These are phyloP conservation scores for Pseudotulostoma volvatum DNA, from an alignment of 495 filamentous ascomycete species.

Conservation along the genomic window DNA sequence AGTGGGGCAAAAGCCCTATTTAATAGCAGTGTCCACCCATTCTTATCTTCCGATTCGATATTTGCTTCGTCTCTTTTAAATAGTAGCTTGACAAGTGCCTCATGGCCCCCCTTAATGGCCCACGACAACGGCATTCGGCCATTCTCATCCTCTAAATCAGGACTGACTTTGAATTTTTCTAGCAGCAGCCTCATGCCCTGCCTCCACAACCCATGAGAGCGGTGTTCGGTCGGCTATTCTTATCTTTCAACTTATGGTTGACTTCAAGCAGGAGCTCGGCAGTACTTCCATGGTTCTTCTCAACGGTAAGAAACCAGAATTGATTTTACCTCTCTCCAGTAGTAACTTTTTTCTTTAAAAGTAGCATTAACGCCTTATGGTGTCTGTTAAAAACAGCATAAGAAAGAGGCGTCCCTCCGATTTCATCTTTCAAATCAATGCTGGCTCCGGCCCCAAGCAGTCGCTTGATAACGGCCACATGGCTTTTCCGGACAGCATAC, in stretches of 20 bases:
- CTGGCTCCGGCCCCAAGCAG: constrained; percentile 10
- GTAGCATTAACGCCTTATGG: constrained; percentile 7
- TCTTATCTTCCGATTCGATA: too few species aligned
- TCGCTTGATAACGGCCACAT: constrained; percentile 6
- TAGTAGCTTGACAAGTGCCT: too few species aligned
- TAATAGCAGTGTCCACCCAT: too few species aligned
- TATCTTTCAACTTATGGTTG: neutral
- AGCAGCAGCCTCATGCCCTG: neutral
- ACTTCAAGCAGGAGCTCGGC: neutral
- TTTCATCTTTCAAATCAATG: constrained; percentile 4
- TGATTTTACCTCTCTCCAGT: constrained; percentile 3
- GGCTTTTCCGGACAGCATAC: constrained; percentile 10
- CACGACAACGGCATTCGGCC: too few species aligned
- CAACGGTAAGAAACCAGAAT: neutral
- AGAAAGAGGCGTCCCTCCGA: constrained; percentile 13
- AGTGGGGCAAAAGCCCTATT: neutral
- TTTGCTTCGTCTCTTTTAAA: too few species aligned
- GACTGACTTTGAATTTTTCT: too few species aligned
- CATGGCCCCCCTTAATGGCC: too few species aligned
- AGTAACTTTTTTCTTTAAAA: constrained; percentile 12
- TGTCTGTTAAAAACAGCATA: constrained; percentile 12
- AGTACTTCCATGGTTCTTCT: neutral
- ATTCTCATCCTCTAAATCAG: too few species aligned
- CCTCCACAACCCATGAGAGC: neutral
- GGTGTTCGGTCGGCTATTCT: neutral